Evolutionary conservation across 805 yeast species (phyloP).

Genomic region (Hanseniaspora valbyensis): DNA sequence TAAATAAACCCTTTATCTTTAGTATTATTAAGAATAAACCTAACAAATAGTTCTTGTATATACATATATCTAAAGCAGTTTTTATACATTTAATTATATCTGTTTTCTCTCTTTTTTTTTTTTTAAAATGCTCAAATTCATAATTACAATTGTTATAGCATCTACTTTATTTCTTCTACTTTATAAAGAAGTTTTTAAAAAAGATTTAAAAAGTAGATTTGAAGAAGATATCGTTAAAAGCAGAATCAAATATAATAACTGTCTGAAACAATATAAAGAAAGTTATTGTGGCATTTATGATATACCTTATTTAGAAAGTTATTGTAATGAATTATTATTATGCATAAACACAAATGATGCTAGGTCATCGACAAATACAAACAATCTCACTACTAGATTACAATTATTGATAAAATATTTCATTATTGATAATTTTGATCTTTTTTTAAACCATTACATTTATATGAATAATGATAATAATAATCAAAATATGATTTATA

Average conservation of each 20-base stretch:
- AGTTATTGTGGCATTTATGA: slow-evolving; percentile 4
- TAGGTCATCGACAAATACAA: neutral
- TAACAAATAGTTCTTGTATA: no score
- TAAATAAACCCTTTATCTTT: no score
- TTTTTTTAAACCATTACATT: slow-evolving; percentile 6
- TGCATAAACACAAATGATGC: slow-evolving; percentile 3
- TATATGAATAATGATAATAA: neutral
- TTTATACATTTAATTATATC: no score
- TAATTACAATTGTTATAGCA: neutral
- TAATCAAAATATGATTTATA: neutral
- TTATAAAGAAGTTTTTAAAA: neutral
- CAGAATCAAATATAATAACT: slow-evolving; percentile 1
- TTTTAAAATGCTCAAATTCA: neutral
- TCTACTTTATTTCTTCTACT: neutral
- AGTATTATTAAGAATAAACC: no score
- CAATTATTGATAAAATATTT: slow-evolving; percentile 10
- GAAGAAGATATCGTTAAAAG: neutral
- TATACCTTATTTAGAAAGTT: slow-evolving; percentile 8
- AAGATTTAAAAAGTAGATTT: slow-evolving; percentile 3
- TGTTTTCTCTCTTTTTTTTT: neutral
- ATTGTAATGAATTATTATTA: neutral
- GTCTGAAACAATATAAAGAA: slow-evolving; percentile 2
- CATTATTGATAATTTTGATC: slow-evolving; percentile 5
- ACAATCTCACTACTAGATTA: neutral
- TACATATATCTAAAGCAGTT: no score